These are phyloP conservation scores for Excoecaria cochinchinensis DNA, from an alignment of 345 rosid species.

Conservation along the genomic window DNA sequence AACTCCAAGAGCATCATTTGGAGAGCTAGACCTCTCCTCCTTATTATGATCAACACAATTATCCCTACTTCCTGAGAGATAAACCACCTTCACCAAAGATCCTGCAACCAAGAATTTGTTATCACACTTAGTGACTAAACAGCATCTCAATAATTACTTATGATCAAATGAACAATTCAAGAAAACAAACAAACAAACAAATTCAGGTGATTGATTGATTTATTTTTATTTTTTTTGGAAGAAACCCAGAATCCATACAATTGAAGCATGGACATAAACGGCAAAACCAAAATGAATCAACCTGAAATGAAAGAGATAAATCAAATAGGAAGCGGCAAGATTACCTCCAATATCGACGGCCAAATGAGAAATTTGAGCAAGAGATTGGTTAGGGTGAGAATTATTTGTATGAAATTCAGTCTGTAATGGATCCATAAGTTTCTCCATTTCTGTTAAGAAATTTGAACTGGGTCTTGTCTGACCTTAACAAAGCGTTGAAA, in stretches of 20 bases:
- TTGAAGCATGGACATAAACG: neutral
- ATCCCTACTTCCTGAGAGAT: constrained; percentile 47
- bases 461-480: neutral
- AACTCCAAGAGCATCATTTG: constrained; percentile 27
- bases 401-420: neutral
- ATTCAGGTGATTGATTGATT: constrained; percentile 1
- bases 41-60: constrained; percentile 23
- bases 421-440: constrained; percentile 20
- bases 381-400: constrained; percentile 14
- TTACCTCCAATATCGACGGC: constrained; percentile 91
- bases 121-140: neutral
- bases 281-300: neutral
- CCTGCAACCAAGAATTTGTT: constrained; percentile 43
- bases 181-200: neutral
- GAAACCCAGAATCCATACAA: neutral
- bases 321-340: neutral
- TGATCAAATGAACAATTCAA: neutral
- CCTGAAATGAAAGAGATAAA: neutral
- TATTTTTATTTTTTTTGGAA: neutral
- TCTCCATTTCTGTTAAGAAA: constrained; percentile 3
- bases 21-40: constrained; percentile 32
- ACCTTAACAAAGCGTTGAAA: neutral
- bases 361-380: constrained; percentile 59
- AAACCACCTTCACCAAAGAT: constrained; percentile 78
- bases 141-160: neutral